Evolutionary conservation across 2,329 filamentous ascomycete species (phyloP), one percentile per base, ranked within the genome.

Genomic region (Aureobasidium lini): DNA sequence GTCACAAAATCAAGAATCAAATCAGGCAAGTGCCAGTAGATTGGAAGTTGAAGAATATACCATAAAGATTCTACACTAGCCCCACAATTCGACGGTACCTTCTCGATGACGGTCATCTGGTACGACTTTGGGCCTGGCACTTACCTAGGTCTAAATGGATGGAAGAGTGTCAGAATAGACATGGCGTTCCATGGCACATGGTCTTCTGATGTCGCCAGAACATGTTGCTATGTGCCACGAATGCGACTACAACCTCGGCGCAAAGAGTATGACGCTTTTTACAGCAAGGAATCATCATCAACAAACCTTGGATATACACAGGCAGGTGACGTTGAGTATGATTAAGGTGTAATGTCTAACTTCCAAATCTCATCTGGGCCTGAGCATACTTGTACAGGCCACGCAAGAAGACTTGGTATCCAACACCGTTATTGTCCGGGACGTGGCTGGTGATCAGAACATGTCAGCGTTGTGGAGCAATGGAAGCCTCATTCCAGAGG

Each of bases 401-500:
- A 63, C 87, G 82, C 64, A 97, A 78, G 72, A 97, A 99, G 32
- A 95, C 88, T 70, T 96, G 92, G 73, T 99, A 99, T 46, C 91
- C 91, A 16, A 99, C 92, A 1, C 85, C 85, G 63, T 88, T 82
- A 71, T 90, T 90, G 69, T 92, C 88, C 60, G 82, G 81, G 11
- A 89, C 64, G 60, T 77, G 73, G 64, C 73, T 76, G 57, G 57
- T 53, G 28, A 57, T 57, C 54, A 31, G 15, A 39, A 23, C 16
- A 57, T 48, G 54, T 57, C 54, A 57, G 54, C 54, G 32, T 47
- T 48, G 42, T 57, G 54, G 32, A 57, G 52, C 31, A 56, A 36
- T 31, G 40, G 52, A 6, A 56, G 40, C 40, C 52, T 56, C 52
- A 15, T 56, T 29, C 4, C 40, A 23, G 39, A 36, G 23, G 44